Percentiles rank a stretch among this genome's conserved stretches.
These are phyloP conservation scores for Pythium coloratum DNA, from an alignment of 352 stramenopile species.

Conservation along the genomic window DNA sequence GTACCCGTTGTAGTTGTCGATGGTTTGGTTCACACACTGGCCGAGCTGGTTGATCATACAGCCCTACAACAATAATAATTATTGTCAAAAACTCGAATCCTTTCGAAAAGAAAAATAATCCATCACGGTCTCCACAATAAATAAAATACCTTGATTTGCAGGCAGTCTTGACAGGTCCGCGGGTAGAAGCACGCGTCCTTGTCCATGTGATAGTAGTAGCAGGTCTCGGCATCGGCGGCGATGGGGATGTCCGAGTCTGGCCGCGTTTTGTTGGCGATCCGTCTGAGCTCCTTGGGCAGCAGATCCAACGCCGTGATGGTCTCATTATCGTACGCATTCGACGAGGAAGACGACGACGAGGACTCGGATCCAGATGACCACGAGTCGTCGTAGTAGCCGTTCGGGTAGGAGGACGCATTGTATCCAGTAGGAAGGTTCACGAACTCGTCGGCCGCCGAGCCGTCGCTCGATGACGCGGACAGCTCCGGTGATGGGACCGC, in stretches of 20 bases:
- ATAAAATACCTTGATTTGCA: constrained; percentile 7
- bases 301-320: constrained; percentile 22
- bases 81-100: no score
- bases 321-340: constrained; percentile 10
- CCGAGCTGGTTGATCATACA: constrained; percentile 30
- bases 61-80: constrained; percentile 3
- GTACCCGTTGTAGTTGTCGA: constrained; percentile 19
- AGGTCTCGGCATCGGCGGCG: constrained; percentile 12
- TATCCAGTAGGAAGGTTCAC: neutral
- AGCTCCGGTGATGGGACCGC: neutral
- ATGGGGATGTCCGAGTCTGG: constrained; percentile 21
- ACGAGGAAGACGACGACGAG: neutral
- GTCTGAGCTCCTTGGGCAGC: constrained; percentile 18
- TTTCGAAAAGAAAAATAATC: no score
- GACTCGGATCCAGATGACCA: neutral
- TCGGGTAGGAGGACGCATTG: neutral
- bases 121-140: no score
- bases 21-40: constrained; percentile 18
- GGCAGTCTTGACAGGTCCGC: constrained; percentile 18
- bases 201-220: constrained; percentile 21
- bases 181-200: constrained; percentile 20
- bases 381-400: constrained; percentile 2
- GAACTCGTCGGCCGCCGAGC: neutral
- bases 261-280: constrained; percentile 10
- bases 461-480: neutral